These are phyloP conservation scores for Aciculoconidium aculeatum DNA, from an alignment of 805 yeast genomes.

Conservation along the genomic window DNA sequence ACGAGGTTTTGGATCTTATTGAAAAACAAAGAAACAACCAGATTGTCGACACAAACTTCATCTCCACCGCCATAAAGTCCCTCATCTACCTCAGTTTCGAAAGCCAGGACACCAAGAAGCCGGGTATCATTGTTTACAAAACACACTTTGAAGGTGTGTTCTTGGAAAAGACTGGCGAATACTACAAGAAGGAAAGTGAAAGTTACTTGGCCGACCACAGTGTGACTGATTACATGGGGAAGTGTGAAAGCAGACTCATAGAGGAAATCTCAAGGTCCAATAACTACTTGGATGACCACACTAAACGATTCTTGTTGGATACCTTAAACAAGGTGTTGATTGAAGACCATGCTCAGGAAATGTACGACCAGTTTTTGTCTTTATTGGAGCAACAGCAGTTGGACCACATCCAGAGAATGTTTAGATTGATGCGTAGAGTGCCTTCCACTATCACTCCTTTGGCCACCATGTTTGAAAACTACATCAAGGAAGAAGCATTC, in stretches of 20 bases:
- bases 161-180: conserved; percentile 60
- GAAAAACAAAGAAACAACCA: conserved; percentile 75
- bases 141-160: conserved; percentile 74
- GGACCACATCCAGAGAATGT: conserved; percentile 74
- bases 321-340: conserved; percentile 73
- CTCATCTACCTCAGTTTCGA: conserved; percentile 89
- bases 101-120: conserved; percentile 79
- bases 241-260: conserved; percentile 73
- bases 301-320: conserved; percentile 70
- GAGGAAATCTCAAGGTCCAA: conserved; percentile 80
- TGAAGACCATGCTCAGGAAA: conserved; percentile 65
- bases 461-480: conserved; percentile 63
- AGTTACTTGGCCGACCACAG: conserved; percentile 65
- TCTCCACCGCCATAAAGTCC: conserved; percentile 75
- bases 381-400: conserved; percentile 68
- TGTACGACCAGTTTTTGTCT: conserved; percentile 72
- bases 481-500: conserved; percentile 50
- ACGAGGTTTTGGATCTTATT: conserved; percentile 70
- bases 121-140: conserved; percentile 76
- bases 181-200: conserved; percentile 63
- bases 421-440: conserved; percentile 67
- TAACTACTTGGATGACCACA: conserved; percentile 78
- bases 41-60: conserved; percentile 57
- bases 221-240: conserved; percentile 85
- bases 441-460: conserved; percentile 75